These are phyloP conservation scores for Eutrema heterophyllum DNA, from an alignment of 345 rosid genomes.

Conservation along the genomic window DNA sequence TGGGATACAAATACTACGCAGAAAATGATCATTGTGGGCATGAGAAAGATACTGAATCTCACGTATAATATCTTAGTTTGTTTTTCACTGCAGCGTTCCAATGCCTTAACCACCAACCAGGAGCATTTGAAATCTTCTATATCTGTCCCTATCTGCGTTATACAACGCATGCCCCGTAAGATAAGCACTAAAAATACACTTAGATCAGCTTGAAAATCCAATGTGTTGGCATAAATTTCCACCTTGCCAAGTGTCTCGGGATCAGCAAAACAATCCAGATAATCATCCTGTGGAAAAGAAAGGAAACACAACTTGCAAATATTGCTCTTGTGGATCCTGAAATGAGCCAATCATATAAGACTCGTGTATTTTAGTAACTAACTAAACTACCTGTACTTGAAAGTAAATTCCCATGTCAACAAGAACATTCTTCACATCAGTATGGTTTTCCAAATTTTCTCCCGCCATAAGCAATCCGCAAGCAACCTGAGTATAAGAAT, in stretches of 20 bases:
- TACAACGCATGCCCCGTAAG: background rate
- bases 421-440: constrained; percentile 52
- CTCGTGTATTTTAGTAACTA: background rate
- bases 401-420: constrained; percentile 71
- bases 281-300: constrained; percentile 55
- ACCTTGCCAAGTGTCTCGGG: constrained; percentile 71
- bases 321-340: background rate
- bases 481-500: constrained; percentile 50
- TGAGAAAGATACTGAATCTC: constrained; percentile 9
- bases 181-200: background rate
- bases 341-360: background rate
- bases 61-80: constrained; percentile 56
- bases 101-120: constrained; percentile 82
- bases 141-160: constrained; percentile 65
- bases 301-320: background rate
- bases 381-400: constrained; percentile 59
- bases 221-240: background rate
- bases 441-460: constrained; percentile 58
- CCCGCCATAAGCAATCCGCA: constrained; percentile 74
- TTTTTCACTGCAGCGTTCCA: constrained; percentile 54
- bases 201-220: background rate
- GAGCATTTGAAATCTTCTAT: constrained; percentile 87
- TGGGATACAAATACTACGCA: background rate
- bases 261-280: constrained; percentile 72
- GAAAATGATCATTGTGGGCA: background rate